Evolutionary conservation across 768 basidiomycete genomes (phyloP).

Genomic region (Coprinopsis marcescibilis): DNA sequence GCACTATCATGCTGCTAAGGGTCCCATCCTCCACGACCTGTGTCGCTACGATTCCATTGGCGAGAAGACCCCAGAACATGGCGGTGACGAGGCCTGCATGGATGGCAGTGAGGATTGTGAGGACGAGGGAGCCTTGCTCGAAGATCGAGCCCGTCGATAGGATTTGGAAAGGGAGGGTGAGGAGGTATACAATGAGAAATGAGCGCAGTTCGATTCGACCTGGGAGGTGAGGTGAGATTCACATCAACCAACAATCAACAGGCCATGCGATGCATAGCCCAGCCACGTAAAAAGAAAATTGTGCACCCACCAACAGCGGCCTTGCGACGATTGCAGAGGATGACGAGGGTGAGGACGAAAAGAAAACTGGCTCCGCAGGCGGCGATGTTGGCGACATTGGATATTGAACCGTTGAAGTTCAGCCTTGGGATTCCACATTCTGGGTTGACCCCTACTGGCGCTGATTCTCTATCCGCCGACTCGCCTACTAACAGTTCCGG

Average conservation of each 20-base stretch:
- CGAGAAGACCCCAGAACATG: constrained; percentile 75
- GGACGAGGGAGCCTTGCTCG: constrained; percentile 64
- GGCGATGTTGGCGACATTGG: constrained; percentile 84
- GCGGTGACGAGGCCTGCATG: constrained; percentile 75
- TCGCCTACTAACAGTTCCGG: constrained; percentile 27
- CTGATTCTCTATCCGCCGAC: constrained; percentile 41
- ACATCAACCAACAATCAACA: no score
- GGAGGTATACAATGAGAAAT: constrained; percentile 59
- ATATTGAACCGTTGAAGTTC: constrained; percentile 53
- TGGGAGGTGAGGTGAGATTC: constrained; percentile 10
- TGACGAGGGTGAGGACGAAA: constrained; percentile 51
- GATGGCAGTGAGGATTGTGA: constrained; percentile 68
- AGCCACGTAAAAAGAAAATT: not conserved
- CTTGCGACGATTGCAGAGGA: constrained; percentile 55
- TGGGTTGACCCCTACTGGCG: constrained; percentile 81
- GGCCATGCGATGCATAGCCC: not conserved
- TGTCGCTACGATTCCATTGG: constrained; percentile 73
- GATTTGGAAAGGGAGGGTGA: constrained; percentile 75
- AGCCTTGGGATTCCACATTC: constrained; percentile 70
- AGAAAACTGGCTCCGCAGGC: constrained; percentile 71
- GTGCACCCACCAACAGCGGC: constrained; percentile 77
- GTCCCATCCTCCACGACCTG: constrained; percentile 94
- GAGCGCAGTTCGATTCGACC: constrained; percentile 69
- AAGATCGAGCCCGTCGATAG: constrained; percentile 76
- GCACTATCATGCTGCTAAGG: constrained; percentile 57